These are phyloP conservation scores for Aspergillus hancockii DNA, from an alignment of 495 filamentous ascomycete species.

Conservation along the genomic window DNA sequence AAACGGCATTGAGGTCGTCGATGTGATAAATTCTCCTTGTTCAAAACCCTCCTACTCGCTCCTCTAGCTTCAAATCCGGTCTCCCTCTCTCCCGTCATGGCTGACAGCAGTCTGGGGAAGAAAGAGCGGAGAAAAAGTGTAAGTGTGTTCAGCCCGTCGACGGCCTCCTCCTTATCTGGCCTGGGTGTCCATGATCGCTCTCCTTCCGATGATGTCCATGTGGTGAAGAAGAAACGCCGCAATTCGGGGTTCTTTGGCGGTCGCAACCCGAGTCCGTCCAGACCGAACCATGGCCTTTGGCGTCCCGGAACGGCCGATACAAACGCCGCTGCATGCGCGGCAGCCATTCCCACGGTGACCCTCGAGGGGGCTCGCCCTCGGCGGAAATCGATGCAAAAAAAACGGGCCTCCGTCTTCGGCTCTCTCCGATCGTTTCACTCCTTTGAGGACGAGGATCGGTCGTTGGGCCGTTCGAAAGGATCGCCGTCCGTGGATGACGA, in stretches of 20 bases:
- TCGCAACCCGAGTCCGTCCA: slow-evolving; percentile 29
- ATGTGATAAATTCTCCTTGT: slow-evolving; percentile 32
- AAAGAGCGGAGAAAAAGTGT: slow-evolving; percentile 50
- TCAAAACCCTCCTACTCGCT: slow-evolving; percentile 17
- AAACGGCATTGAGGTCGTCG: slow-evolving; percentile 35
- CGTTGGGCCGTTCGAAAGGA: slow-evolving; percentile 35
- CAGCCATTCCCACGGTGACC: slow-evolving; percentile 23
- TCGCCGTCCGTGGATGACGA: slow-evolving; percentile 39
- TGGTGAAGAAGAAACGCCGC: slow-evolving; percentile 43
- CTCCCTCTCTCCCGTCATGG: slow-evolving; percentile 33
- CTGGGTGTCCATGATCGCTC: slow-evolving; percentile 35
- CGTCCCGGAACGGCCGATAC: slow-evolving; percentile 35
- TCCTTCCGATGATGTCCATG: slow-evolving; percentile 39
- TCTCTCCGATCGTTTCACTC: slow-evolving; percentile 56
- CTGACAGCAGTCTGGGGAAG: slow-evolving; percentile 35
- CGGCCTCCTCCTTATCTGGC: slow-evolving; percentile 25
- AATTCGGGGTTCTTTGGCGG: slow-evolving; percentile 49
- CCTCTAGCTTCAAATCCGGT: slow-evolving; percentile 7
- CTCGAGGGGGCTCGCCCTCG: slow-evolving; percentile 35
- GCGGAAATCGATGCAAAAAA: slow-evolving; percentile 50
- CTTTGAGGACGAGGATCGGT: slow-evolving; percentile 49
- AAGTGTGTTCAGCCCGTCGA: slow-evolving; percentile 40
- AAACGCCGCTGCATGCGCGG: slow-evolving; percentile 25
- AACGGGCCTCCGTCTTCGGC: slow-evolving; percentile 56
- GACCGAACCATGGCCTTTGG: slow-evolving; percentile 26